Evolutionary conservation across 768 basidiomycete species (phyloP).

Genomic region (Phanerodontia chrysosporium): DNA sequence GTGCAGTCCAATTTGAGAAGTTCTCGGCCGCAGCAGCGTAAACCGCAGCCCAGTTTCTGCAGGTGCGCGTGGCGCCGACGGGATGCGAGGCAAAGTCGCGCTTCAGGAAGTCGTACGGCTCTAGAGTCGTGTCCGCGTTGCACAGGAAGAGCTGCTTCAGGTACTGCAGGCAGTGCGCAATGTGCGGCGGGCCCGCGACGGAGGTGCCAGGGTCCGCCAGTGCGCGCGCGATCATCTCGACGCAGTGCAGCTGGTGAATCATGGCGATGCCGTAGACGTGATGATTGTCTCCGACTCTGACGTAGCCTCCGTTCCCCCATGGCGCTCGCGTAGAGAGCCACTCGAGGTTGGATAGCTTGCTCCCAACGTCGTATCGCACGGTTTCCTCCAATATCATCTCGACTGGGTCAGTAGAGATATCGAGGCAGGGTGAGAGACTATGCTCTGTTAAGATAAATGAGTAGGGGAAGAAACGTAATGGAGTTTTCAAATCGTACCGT

Average conservation of each 20-base stretch:
- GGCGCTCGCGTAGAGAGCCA: neutral
- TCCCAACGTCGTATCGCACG: neutral
- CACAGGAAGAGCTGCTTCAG: conserved; percentile 19
- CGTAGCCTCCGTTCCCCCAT: neutral
- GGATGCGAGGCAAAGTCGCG: neutral
- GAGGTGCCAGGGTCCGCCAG: neutral
- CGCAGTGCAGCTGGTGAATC: conserved; percentile 18
- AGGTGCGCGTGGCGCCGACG: neutral
- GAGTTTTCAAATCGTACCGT: neutral
- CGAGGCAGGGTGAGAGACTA: neutral
- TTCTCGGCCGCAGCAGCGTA: neutral
- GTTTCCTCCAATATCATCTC: conserved; percentile 11
- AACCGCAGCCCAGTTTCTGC: neutral
- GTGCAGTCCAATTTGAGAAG: neutral
- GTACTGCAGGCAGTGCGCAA: conserved; percentile 20
- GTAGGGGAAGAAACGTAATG: neutral
- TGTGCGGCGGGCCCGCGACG: conserved; percentile 1
- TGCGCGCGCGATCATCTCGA: neutral
- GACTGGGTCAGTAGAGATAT: neutral
- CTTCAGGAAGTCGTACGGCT: conserved; percentile 4
- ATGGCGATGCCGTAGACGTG: conserved; percentile 13
- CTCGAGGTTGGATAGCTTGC: neutral
- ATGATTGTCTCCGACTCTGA: conserved; percentile 9
- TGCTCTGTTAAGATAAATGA: neutral
- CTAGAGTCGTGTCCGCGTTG: conserved; percentile 20